Conservation (phyloP, 129 eudicot species). For the Sambucus nigra region DNA sequence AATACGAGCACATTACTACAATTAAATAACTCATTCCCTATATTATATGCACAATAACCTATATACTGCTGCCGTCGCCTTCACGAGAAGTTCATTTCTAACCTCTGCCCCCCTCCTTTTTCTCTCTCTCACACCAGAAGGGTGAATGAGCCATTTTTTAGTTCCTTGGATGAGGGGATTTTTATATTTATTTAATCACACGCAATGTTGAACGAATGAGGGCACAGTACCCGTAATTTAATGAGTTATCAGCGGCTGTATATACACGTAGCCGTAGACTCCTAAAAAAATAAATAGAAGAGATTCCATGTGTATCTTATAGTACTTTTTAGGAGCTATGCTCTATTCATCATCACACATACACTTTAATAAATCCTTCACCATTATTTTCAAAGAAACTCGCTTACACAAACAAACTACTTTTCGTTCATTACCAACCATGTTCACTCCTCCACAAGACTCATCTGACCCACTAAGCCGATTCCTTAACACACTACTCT, state of each 20-base stretch:
- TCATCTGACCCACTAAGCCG: conserved; percentile 5
- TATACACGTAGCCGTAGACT: conserved; percentile 18
- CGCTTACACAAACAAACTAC: neutral
- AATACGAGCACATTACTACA: neutral
- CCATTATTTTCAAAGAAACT: neutral
- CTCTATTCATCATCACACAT: neutral
- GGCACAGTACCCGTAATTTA: conserved; percentile 7
- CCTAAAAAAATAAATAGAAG: no score
- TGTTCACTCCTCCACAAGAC: neutral
- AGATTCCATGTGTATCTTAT: neutral
- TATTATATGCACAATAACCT: conserved; percentile 10
- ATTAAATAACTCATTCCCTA: neutral
- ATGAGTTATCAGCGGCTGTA: conserved; percentile 8
- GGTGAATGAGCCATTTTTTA: conserved; percentile 14
- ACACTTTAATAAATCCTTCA: neutral
- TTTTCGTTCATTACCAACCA: conserved; percentile 6
- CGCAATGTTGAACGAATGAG: conserved; percentile 24
- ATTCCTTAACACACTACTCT: conserved; percentile 28
- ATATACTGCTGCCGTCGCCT: conserved; percentile 57
- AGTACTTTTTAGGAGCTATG: neutral
- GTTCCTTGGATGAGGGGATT: conserved; percentile 17
- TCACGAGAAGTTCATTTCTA: conserved; percentile 49
- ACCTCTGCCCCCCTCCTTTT: neutral
- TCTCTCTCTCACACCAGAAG: conserved; percentile 5
- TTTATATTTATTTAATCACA: conserved; percentile 11